Percentiles rank a stretch among this genome's conserved stretches.
Conservation (phyloP, 352 stramenopile species). For the Globisporangium okanoganense region DNA sequence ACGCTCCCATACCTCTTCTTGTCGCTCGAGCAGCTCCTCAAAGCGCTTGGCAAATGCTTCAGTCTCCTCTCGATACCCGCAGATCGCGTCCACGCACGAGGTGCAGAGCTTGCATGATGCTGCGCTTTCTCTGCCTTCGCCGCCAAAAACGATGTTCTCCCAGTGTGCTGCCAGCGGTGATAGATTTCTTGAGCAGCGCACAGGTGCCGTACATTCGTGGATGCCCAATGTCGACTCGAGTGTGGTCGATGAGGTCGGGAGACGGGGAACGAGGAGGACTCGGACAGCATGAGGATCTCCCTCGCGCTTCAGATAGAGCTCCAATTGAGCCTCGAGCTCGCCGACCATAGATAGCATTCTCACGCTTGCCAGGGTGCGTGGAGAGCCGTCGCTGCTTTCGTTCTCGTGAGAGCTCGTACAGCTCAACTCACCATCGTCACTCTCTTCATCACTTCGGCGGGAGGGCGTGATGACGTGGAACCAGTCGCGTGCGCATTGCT, state of each 20-base stretch:
- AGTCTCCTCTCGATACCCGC: conserved; percentile 17
- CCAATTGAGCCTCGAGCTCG: conserved; percentile 2
- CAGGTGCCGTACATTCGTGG: too few species aligned
- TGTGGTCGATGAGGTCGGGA: not conserved
- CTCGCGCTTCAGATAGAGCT: not conserved
- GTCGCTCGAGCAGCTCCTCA: conserved; percentile 9
- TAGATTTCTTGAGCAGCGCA: not conserved
- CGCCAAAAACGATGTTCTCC: conserved; percentile 2
- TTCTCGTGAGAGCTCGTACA: not conserved
- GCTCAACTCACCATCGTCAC: not conserved
- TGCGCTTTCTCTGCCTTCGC: not conserved
- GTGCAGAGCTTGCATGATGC: conserved; percentile 8
- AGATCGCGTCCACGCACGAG: conserved; percentile 10
- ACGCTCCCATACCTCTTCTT: conserved; percentile 14
- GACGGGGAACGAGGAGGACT: not conserved
- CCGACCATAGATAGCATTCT: not conserved
- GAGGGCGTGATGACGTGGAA: conserved; percentile 2
- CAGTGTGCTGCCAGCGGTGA: conserved; percentile 6
- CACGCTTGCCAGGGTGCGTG: not conserved
- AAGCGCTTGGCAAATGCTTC: conserved; percentile 16
- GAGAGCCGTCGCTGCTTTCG: not conserved
- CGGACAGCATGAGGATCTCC: not conserved
- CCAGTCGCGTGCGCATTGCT: conserved; percentile 11
- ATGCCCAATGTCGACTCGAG: not conserved
- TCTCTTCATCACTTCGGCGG: not conserved